Conservation (phyloP, 371 early-diverging fungal species). For the Mortierella sp. region DNA sequence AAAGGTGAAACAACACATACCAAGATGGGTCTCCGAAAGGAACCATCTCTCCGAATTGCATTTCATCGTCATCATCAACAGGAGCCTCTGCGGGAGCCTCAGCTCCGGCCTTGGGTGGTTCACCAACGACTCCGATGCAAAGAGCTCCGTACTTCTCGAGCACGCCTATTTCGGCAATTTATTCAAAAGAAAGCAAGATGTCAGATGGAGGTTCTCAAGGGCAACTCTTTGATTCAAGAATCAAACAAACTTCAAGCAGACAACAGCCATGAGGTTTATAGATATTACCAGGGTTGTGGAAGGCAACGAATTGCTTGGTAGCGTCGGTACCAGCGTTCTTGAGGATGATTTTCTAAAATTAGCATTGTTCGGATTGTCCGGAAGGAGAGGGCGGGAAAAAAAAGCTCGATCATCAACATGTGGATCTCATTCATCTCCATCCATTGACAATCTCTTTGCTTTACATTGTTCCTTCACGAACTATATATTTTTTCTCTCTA, state of each 20-base stretch:
- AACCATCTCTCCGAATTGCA: slow-evolving; percentile 80
- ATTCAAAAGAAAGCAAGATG: no score
- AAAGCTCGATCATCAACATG: neutral
- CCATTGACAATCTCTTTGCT: neutral
- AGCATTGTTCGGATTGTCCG: neutral
- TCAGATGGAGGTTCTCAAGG: neutral
- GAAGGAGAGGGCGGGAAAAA: neutral
- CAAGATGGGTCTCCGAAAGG: slow-evolving; percentile 87
- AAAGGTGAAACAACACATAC: slow-evolving; percentile 29
- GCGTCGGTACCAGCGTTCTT: slow-evolving; percentile 91
- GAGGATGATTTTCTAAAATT: slow-evolving; percentile 71
- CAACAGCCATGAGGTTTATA: neutral
- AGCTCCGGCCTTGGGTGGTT: slow-evolving; percentile 47
- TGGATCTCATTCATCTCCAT: neutral
- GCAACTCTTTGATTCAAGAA: no score
- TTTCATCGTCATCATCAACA: slow-evolving; percentile 43
- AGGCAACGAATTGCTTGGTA: slow-evolving; percentile 88
- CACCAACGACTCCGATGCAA: slow-evolving; percentile 71
- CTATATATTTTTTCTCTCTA: neutral
- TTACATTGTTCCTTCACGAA: neutral
- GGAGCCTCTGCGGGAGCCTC: slow-evolving; percentile 25
- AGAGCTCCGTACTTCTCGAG: slow-evolving; percentile 72
- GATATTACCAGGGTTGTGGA: slow-evolving; percentile 71
- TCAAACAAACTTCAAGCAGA: no score
- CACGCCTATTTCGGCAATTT: slow-evolving; percentile 44